Evolutionary conservation across 805 yeast species (phyloP), one percentile per base, ranked within the genome.

Genomic region (Cyberlindnera euphorbiae): DNA sequence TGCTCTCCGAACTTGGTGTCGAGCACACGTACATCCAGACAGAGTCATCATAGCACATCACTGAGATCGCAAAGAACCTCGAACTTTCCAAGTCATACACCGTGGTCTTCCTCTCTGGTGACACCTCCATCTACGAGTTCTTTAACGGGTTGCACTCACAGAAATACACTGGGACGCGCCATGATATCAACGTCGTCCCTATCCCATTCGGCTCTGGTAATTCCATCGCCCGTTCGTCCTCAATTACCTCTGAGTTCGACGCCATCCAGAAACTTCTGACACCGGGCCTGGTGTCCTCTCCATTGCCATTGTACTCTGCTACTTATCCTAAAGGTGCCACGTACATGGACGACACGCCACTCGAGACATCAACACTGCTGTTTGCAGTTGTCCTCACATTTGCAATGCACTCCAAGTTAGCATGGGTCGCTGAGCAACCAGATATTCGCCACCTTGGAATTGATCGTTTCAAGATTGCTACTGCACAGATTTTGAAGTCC

Each of bases 191-290:
- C 24, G 29, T 64, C 5, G 38, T 54, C 2, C 52, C 60, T 1
- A 55, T 89, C 12, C 95, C 96, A 0, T 66, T 78, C 41, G 97
- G 97, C 1, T 82, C 95, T 1, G 97, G 95, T 0, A 89, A 89
- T 55, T 88, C 95, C 1, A 64, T 86, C 41, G 73, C 85, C 2
- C 69, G 73, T 17, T 80, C 95, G 0, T 46, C 79, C 3, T 77
- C 75, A 0, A 40, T 72, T 4, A 32, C 35, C 0, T 52, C 57
- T 18, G 64, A 66, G 11, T 37, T 60, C 1, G 38, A 43, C 0
- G 66, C 74, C 0, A 46, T 75, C 4, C 43, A 55, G 17, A 51
- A 58, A 13, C 52, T 74, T 4, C 47, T 74, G 23, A 28, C 17
- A 10, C 32, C 41, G 5, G 15, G 35, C 13, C 35, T 34, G 4